Conservation (phyloP, 495 filamentous ascomycete genomes). For the Opeltia flavorubescens region DNA sequence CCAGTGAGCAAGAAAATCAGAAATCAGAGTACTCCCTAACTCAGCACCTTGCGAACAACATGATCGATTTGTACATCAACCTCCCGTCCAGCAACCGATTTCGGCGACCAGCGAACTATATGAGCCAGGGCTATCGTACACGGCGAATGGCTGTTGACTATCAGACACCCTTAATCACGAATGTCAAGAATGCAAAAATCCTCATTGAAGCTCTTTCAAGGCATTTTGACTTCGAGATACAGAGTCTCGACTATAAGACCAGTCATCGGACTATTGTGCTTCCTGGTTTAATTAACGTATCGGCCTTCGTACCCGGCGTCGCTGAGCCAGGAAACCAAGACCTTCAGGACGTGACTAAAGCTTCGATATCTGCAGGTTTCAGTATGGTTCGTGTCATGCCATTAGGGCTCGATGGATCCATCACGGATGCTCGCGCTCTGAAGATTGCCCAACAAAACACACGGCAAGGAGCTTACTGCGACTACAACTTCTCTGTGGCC, state of each 20-base stretch:
- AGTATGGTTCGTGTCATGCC: slow-evolving; percentile 77
- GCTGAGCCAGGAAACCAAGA: slow-evolving; percentile 49
- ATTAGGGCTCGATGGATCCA: slow-evolving; percentile 54
- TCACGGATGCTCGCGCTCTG: slow-evolving; percentile 58
- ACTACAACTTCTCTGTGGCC: slow-evolving; percentile 77
- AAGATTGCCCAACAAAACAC: slow-evolving; percentile 66
- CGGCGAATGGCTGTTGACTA: slow-evolving; percentile 98
- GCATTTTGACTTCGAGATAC: slow-evolving; percentile 69
- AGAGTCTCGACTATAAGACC: slow-evolving; percentile 76
- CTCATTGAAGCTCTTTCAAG: slow-evolving; percentile 86
- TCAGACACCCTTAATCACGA: slow-evolving; percentile 91
- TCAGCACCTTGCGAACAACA: slow-evolving; percentile 88
- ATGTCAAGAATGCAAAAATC: slow-evolving; percentile 98
- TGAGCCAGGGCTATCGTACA: slow-evolving; percentile 92
- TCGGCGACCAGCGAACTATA: slow-evolving; percentile 89
- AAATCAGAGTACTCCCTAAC: slow-evolving; percentile 93
- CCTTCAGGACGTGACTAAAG: slow-evolving; percentile 55
- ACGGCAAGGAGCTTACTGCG: slow-evolving; percentile 52
- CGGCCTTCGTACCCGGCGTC: slow-evolving; percentile 66
- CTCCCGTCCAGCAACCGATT: slow-evolving; percentile 95
- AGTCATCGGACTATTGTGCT: slow-evolving; percentile 65
- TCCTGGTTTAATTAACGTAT: slow-evolving; percentile 66
- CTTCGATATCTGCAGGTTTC: slow-evolving; percentile 66
- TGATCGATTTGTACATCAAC: slow-evolving; percentile 98
- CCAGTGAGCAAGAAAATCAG: slow-evolving; percentile 55